Base-by-base conservation (phyloP, 2,329 filamentous ascomycete species). In the Beauveria rudraprayagi region DNA sequence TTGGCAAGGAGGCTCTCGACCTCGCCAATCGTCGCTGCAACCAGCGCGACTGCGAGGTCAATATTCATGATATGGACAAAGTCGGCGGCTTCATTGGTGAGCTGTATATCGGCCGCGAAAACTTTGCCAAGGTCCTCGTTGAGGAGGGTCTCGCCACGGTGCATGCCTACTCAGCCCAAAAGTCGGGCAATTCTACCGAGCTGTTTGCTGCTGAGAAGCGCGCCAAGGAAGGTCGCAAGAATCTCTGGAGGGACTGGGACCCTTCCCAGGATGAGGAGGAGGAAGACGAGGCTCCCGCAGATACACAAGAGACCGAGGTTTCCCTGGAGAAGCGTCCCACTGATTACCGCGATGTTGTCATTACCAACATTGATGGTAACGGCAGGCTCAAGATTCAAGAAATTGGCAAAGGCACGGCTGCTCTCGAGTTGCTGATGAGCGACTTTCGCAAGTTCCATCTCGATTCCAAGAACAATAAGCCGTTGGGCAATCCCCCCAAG, bases 61-160 rank as follows among this genome's bases (percentile, higher is more conserved):
- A 99, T 68, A 89, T 99, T 22, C 87, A 96, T 73, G 92, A 92
- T 69, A 90, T 91, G 67, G 94, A 99, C 81, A 97, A 97, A 80
- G 88, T 94, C 28, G 94, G 94, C 68, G 94, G 94, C 43, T 99
- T 99, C 79, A 97, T 99, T 67, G 94, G 94, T 60, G 90, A 91
- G 16, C 81, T 99, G 26, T 97, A 92, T 74, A 84, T 99, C 73
- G 93, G 92, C 79, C 90, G 92, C 58, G 93, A 97, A 76, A 97
- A 90, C 78, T 96, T 99, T 71, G 91, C 92, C 69, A 97, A 96
- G 80, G 75, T 91, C 2, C 83, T 99, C 1, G 86, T 99, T 1
- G 94, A 97, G 75, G 94, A 99, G 76, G 94, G 94, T 64, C 82
- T 97, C 34, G 93, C 94, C 17, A 88, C 88, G 22, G 93, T 99